Percentiles rank a stretch among this genome's conserved stretches.
phyloP scores from a whole-genome alignment of 805 yeast species.

The Saccharomyces jurei region DNA sequence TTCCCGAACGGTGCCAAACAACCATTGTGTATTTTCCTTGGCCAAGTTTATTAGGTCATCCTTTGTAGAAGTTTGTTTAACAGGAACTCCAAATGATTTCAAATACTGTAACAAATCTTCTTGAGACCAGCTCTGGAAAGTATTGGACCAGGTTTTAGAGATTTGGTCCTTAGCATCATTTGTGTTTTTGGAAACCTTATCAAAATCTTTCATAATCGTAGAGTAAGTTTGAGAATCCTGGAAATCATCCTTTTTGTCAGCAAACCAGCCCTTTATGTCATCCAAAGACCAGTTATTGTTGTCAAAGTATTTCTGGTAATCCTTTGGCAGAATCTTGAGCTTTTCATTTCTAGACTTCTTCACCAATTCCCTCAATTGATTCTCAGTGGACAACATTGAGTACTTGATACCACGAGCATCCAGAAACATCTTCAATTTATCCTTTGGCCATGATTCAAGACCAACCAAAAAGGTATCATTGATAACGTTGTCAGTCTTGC shows the following conservation, averaged over 20 bases:
- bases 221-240: slow-evolving; percentile 7
- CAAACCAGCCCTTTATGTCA: slow-evolving; percentile 13
- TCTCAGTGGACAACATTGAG: slow-evolving; percentile 35
- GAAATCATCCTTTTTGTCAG: slow-evolving; percentile 6
- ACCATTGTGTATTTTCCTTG: slow-evolving; percentile 36
- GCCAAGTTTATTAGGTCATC: slow-evolving; percentile 35
- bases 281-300: slow-evolving; percentile 8
- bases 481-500: slow-evolving; percentile 31
- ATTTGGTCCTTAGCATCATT: slow-evolving; percentile 10
- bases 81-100: slow-evolving; percentile 35
- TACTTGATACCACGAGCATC: slow-evolving; percentile 35
- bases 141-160: slow-evolving; percentile 15
- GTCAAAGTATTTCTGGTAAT: slow-evolving; percentile 17
- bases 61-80: slow-evolving; percentile 14
- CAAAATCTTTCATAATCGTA: slow-evolving; percentile 3
- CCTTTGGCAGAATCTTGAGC: slow-evolving; percentile 22
- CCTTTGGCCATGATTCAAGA: slow-evolving; percentile 41
- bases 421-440: slow-evolving; percentile 36
- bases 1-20: slow-evolving; percentile 21
- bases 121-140: slow-evolving; percentile 36
- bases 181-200: slow-evolving; percentile 6
- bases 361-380: slow-evolving; percentile 35
- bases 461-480: slow-evolving; percentile 41
- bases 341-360: slow-evolving; percentile 34
- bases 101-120: slow-evolving; percentile 38